A percentile compares a stretch with the other conserved stretches of the same genome.
Conservation (phyloP, 352 stramenopile species). For the Phytophthora nicotianae region DNA sequence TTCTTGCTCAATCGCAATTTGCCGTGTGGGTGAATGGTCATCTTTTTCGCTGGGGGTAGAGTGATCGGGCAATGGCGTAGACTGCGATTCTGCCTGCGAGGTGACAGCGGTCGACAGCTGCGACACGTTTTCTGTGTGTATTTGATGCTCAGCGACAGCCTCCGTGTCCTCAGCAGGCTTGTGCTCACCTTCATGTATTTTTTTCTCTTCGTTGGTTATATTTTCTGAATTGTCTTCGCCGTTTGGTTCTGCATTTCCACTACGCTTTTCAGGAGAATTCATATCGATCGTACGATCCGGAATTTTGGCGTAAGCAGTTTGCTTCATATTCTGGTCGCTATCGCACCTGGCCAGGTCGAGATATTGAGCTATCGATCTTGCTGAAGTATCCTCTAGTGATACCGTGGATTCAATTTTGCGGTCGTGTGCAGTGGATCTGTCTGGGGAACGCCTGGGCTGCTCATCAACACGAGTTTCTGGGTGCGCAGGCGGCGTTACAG, state of each 20-base stretch:
- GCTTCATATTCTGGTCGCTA: constrained; percentile 25
- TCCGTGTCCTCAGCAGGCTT: not conserved
- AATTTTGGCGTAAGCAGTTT: not conserved
- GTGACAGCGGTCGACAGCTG: not conserved
- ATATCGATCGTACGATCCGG: not conserved
- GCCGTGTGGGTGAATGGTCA: constrained; percentile 1
- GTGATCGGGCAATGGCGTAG: not conserved
- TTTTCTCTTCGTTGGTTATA: constrained; percentile 1
- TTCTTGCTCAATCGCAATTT: not conserved
- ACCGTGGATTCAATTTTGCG: not conserved
- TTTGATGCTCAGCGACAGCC: not conserved
- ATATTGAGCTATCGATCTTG: constrained; percentile 19
- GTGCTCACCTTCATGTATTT: constrained; percentile 1
- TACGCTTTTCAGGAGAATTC: not conserved
- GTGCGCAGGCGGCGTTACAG: constrained; percentile 23
- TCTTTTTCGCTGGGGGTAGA: not conserved
- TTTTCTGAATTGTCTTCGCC: not conserved
- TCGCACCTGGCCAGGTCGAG: constrained; percentile 29
- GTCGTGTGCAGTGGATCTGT: not conserved
- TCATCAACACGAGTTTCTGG: not conserved
- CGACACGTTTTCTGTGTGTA: not conserved
- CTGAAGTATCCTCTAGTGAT: not conserved
- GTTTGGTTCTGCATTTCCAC: not conserved
- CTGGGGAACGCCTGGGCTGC: not conserved
- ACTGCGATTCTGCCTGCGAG: not conserved